phyloP scores from a whole-genome alignment of 2,329 filamentous ascomycete species.

The Colletotrichum sp. region DNA sequence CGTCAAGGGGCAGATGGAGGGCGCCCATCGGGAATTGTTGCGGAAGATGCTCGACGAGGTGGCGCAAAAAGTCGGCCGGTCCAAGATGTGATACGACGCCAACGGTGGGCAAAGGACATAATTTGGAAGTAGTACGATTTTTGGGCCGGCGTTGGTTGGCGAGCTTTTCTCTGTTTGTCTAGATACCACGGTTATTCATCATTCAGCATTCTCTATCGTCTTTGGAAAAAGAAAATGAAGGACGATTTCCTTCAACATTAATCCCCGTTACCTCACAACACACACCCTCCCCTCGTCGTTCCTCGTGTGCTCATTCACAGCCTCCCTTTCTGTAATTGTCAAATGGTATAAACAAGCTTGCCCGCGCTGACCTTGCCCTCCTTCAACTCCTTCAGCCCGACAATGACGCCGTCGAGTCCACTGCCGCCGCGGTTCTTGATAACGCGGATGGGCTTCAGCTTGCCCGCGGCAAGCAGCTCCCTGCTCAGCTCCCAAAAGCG shows the following conservation, averaged over 20 bases:
- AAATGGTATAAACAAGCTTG: constrained; percentile 46
- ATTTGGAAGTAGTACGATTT: not conserved
- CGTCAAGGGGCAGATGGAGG: constrained; percentile 31
- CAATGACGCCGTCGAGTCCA: constrained; percentile 37
- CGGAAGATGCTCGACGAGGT: constrained; percentile 35
- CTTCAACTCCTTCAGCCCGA: constrained; percentile 35
- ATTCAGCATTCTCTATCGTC: not conserved
- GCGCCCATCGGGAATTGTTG: constrained; percentile 34
- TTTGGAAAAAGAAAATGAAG: not conserved
- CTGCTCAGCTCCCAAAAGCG: constrained; percentile 37
- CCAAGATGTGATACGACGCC: not conserved
- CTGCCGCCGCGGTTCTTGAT: constrained; percentile 30
- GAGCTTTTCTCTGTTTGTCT: not conserved
- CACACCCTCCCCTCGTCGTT: not conserved
- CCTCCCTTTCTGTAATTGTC: not conserved
- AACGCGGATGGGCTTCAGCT: constrained; percentile 36
- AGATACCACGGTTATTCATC: constrained; percentile 10
- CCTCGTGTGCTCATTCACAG: not conserved
- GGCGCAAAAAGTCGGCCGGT: constrained; percentile 23
- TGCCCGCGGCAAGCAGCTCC: constrained; percentile 36
- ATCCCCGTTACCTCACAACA: not conserved
- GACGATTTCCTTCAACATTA: not conserved
- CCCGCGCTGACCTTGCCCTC: constrained; percentile 40
- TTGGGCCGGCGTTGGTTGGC: not conserved
- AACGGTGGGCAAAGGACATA: not conserved